Base-by-base conservation (phyloP, 805 yeast species). In the Blastobotrys terrestris region DNA sequence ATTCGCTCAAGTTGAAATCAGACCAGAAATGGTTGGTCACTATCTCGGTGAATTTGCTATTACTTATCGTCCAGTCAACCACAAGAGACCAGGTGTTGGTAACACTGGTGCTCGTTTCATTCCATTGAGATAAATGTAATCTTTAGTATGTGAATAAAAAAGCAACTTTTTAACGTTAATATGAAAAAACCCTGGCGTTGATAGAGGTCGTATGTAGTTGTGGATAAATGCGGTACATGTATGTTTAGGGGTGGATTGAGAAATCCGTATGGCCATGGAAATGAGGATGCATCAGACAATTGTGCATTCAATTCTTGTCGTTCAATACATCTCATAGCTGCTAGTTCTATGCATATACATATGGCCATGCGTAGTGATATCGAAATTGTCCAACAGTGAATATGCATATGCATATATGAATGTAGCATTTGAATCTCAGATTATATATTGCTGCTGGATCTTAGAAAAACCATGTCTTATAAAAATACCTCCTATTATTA, bases 21-120 rank as follows among this genome's bases (percentile, higher is more conserved):
- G 81, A 78, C 97, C 99, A 72, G 99, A 94, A 83, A 94, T 94
- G 99, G 91, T 92, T 75, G 98, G 99, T 76, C 97, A 92, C 87
- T 94, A 94, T 95, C 87, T 94, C 72, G 99, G 97, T 81, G 99
- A 94, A 83, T 94, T 94, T 89, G 92, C 99, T 72, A 94, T 94
- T 79, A 82, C 99, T 70, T 94, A 94, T 84, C 87, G 96, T 77
- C 99, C 99, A 75, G 97, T 92, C 76, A 89, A 95, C 84, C 99
- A 95, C 84, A 97, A 97, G 85, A 85, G 94, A 82, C 91, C 95
- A 70, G 95, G 91, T 84, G 78, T 80, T 57, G 74, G 74, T 61
- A 69, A 72, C 50, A 63, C 72, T 56, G 75, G 79, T 72, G 80
- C 86, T 77, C 77, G 87, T 77, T 85, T 85, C 84, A 82, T 83